These are phyloP conservation scores for Spinellus fusiger DNA, from an alignment of 192 early-diverging fungal species.

Conservation along the genomic window DNA sequence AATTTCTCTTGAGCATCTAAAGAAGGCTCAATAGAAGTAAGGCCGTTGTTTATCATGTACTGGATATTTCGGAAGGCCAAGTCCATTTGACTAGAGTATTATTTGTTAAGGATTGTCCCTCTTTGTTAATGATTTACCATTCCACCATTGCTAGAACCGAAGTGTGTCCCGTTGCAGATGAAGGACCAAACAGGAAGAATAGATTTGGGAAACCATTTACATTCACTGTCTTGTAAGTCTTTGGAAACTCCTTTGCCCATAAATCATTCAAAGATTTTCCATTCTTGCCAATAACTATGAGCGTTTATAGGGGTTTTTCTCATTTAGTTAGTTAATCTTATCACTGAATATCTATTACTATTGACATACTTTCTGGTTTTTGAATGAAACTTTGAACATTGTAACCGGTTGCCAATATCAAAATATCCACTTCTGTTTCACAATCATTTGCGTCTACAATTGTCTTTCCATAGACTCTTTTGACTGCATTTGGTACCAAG, in stretches of 20 bases:
- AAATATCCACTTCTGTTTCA: conserved; percentile 32
- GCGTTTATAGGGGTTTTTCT: background rate
- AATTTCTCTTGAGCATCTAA: conserved; percentile 27
- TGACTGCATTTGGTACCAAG: conserved; percentile 27
- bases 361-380: conserved; percentile 15
- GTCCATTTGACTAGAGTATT: conserved; percentile 42
- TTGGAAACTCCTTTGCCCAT: conserved; percentile 13
- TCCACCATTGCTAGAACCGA: conserved; percentile 28
- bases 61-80: conserved; percentile 36
- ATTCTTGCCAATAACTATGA: conserved; percentile 20
- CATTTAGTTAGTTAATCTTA: background rate
- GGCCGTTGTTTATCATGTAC: conserved; percentile 35
- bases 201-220: conserved; percentile 47
- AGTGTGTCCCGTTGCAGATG: conserved; percentile 46
- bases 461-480: conserved; percentile 18
- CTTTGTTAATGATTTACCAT: conserved; percentile 10
- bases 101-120: conserved; percentile 11
- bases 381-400: conserved; percentile 25
- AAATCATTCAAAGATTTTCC: conserved; percentile 11
- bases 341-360: background rate
- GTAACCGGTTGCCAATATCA: conserved; percentile 42
- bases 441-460: conserved; percentile 31
- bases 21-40: conserved; percentile 32
- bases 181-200: conserved; percentile 49
- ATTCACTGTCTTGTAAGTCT: conserved; percentile 34